These are phyloP conservation scores for Calonectria multiphialidica DNA, from an alignment of 2,329 filamentous ascomycete species.

Conservation along the genomic window DNA sequence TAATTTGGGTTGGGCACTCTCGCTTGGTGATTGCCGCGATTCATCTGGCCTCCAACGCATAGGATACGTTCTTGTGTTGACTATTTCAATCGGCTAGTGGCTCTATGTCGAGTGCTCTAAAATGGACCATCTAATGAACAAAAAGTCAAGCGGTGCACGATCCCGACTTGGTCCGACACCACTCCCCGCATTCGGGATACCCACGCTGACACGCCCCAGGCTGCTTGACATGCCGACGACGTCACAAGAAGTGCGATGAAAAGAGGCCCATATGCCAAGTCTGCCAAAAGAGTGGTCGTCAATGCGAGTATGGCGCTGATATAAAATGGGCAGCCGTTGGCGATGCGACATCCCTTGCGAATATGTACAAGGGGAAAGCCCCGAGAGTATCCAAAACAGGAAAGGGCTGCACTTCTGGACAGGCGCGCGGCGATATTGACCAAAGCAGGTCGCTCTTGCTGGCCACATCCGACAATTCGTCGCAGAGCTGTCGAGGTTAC, in stretches of 20 bases:
- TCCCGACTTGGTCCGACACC: not conserved
- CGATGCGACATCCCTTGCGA: not conserved
- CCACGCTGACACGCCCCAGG: slow-evolving; percentile 17
- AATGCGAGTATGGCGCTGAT: slow-evolving; percentile 13
- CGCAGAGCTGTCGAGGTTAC: not conserved
- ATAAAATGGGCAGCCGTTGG: slow-evolving; percentile 15
- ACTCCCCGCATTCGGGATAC: not conserved
- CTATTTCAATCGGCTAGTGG: no score
- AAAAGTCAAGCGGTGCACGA: not conserved
- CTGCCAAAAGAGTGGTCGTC: slow-evolving; percentile 4
- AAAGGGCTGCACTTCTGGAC: not conserved
- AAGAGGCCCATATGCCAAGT: slow-evolving; percentile 5
- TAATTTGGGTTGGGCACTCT: not conserved
- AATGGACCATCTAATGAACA: not conserved
- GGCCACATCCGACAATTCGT: not conserved
- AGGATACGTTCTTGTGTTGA: no score
- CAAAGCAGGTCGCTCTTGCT: not conserved
- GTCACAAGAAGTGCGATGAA: slow-evolving; percentile 21
- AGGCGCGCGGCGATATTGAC: not conserved
- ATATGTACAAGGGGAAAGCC: not conserved
- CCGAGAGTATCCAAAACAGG: not conserved
- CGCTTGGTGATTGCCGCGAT: not conserved
- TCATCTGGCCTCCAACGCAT: no score
- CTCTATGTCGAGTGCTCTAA: not conserved
- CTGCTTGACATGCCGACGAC: slow-evolving; percentile 19